Percentiles rank a stretch among this genome's conserved stretches.
Conservation (phyloP, 2,329 filamentous ascomycete species). For the Fusarium nanum region DNA sequence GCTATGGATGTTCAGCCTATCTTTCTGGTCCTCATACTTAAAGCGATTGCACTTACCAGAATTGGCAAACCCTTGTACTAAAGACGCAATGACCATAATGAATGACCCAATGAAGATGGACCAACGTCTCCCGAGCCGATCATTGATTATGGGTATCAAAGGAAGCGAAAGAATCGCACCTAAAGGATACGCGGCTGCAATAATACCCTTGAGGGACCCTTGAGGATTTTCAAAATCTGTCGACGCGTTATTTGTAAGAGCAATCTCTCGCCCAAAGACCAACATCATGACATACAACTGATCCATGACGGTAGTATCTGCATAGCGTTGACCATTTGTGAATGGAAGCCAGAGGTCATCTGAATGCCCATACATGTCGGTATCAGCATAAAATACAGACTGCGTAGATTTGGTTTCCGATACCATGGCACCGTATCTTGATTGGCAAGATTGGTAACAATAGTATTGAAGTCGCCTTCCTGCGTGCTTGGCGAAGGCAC, state of each 20-base stretch:
- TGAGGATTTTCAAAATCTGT: conserved; percentile 47
- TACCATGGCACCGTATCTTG: neutral
- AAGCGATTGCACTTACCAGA: neutral
- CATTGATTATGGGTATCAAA: conserved; percentile 45
- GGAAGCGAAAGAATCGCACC: conserved; percentile 55
- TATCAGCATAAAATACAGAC: neutral
- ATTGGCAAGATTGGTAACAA: neutral
- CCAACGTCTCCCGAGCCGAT: conserved; percentile 46
- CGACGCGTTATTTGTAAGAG: neutral
- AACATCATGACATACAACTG: neutral
- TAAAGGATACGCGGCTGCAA: conserved; percentile 58
- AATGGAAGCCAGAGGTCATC: neutral
- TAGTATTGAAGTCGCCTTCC: neutral
- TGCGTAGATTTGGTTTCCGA: neutral
- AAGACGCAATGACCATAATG: conserved; percentile 30
- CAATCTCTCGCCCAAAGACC: fast-evolving
- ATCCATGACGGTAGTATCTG: neutral
- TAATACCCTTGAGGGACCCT: conserved; percentile 48
- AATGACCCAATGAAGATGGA: conserved; percentile 45
- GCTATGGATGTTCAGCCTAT: neutral
- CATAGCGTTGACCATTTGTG: neutral
- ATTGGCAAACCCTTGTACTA: neutral
- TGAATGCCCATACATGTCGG: conserved; percentile 1
- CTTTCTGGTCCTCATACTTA: no score
- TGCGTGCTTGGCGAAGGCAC: neutral